Base-by-base conservation (phyloP, 345 rosid genomes). In the Geranium brycei region DNA sequence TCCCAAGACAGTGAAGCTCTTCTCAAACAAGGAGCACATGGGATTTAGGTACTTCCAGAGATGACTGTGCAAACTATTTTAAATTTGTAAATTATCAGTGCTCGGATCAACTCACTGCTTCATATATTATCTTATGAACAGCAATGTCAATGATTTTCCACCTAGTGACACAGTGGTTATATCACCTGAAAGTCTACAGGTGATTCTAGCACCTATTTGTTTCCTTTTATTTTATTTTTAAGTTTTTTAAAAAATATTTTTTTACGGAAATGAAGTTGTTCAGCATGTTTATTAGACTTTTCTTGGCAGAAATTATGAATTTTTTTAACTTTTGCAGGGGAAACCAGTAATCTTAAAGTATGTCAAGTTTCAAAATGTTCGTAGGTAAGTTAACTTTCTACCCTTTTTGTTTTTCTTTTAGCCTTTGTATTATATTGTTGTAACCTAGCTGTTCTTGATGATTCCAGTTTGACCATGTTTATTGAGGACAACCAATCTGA, bases 281-380 rank as follows among this genome's bases (percentile, higher is more conserved):
- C 2, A 23, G 2, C 28, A 23, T 23, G 28, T 23, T 35, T 35
- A 35, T 35, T 35, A 35, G 41, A 35, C 14, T 41, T 31, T 41
- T 14, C 28, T 57, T 17, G 2, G 59, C 57, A 3, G n/a, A 51
- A 19, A 57, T 13, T 59, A 19, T 59, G 23, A n/a, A 15, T 31
- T 19, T 58, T 31, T 7, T 57, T 8, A 66, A 2, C 17, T 69
- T 23, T 19, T 70, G 38, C 63, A 90, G 99, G 99, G 90, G 41
- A 83, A 85, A 75, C 96, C 97, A 7, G 82, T 85, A 63, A 76
- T 77, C 62, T 78, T 93, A 70, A 93, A 86, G 75, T 93, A 84
- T 73, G 98, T 92, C 57, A 92, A 92, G 81, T 92, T 92, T 80
- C 97, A 89, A 91, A 92, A 92, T 81, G 96, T 89, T 73, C 91